Percentiles rank a stretch among this genome's conserved stretches.
Conservation (phyloP, 805 yeast genomes). For the Sugiyamaella smithiae region DNA sequence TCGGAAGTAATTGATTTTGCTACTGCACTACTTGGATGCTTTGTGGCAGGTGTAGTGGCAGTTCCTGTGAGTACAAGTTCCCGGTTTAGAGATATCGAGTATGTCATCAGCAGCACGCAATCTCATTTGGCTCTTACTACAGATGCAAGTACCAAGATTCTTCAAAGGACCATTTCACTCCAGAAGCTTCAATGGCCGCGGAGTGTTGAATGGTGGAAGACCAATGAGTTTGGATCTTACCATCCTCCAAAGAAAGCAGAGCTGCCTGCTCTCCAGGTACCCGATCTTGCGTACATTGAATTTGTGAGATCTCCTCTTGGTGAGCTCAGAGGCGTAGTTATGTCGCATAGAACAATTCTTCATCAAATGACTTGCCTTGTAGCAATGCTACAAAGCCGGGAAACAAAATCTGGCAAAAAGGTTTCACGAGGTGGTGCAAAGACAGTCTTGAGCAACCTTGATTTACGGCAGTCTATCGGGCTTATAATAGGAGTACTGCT, state of each 20-base stretch:
- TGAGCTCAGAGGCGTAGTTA: conserved; percentile 87
- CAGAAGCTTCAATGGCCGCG: conserved; percentile 64
- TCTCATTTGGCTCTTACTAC: conserved; percentile 78
- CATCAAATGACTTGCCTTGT: conserved; percentile 83
- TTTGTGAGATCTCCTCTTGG: conserved; percentile 88
- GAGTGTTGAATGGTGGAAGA: conserved; percentile 72
- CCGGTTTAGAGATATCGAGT: conserved; percentile 64
- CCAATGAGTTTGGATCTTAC: conserved; percentile 80
- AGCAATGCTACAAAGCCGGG: conserved; percentile 53
- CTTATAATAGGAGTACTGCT: conserved; percentile 75
- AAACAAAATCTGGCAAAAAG: conserved; percentile 39
- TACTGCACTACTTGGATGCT: conserved; percentile 85
- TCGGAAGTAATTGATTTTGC: conserved; percentile 82
- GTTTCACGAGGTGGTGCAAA: conserved; percentile 50
- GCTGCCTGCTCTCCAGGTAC: conserved; percentile 65
- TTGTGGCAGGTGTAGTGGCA: conserved; percentile 90
- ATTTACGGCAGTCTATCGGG: conserved; percentile 79
- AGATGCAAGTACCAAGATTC: conserved; percentile 68
- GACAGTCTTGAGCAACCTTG: conserved; percentile 61
- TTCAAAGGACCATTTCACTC: conserved; percentile 58
- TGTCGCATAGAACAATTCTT: conserved; percentile 81
- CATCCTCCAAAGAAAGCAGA: conserved; percentile 54
- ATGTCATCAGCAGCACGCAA: conserved; percentile 69
- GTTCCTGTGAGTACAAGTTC: conserved; percentile 83
- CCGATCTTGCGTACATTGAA: conserved; percentile 90